Evolutionary conservation across 2,329 filamentous ascomycete species (phyloP).

Genomic region (Fusarium anthophilum): DNA sequence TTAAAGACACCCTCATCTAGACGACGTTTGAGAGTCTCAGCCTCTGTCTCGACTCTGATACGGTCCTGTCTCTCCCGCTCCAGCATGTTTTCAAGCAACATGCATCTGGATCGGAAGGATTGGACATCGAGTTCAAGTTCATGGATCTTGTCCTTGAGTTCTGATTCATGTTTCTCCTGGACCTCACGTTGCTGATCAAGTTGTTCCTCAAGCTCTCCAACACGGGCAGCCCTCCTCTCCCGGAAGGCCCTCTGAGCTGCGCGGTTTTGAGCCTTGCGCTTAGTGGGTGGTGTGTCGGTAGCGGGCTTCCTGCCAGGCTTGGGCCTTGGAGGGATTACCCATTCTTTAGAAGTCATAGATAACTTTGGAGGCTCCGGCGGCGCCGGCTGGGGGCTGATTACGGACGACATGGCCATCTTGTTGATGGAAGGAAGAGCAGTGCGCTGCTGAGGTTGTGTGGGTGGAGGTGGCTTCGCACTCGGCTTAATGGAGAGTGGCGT

Average conservation of each 20-base stretch:
- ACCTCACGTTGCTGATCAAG: conserved; percentile 68
- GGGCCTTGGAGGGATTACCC: conserved; percentile 83
- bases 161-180: conserved; percentile 66
- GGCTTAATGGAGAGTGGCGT: conserved; percentile 46
- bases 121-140: conserved; percentile 73
- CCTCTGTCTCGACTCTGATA: conserved; percentile 54
- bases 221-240: conserved; percentile 84
- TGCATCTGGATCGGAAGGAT: conserved; percentile 69
- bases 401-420: conserved; percentile 59
- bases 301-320: conserved; percentile 95
- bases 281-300: conserved; percentile 90
- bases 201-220: conserved; percentile 78
- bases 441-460: conserved; percentile 44
- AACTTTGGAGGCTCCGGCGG: conserved; percentile 56
- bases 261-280: conserved; percentile 93
- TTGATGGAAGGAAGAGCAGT: conserved; percentile 51
- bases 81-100: conserved; percentile 70
- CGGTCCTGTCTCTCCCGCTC: conserved; percentile 65
- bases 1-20: conserved; percentile 43
- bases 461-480: conserved; percentile 42
- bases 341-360: conserved; percentile 82
- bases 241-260: conserved; percentile 91
- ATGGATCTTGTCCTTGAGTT: conserved; percentile 65
- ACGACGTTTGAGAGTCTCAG: conserved; percentile 47
- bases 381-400: conserved; percentile 53